Percentiles rank a stretch among this genome's conserved stretches.
phyloP scores from a whole-genome alignment of 352 stramenopile species.

The Pythium rishiriense region DNA sequence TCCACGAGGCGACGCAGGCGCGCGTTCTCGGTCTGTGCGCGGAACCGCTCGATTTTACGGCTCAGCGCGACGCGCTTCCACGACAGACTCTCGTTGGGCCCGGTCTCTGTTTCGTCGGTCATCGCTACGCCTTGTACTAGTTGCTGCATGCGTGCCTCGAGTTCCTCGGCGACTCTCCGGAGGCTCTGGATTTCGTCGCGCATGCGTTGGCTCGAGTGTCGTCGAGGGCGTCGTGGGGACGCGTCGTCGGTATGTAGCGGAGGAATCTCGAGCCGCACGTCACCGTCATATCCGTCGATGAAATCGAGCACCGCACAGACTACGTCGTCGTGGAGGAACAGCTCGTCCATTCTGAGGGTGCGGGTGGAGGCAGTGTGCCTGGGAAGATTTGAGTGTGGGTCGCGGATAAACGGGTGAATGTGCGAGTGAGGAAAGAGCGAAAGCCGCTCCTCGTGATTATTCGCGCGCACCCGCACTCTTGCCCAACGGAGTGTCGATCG shows the following conservation, averaged over 20 bases:
- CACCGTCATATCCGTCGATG: conserved; percentile 1
- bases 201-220: not conserved
- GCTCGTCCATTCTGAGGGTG: not conserved
- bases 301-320: not conserved
- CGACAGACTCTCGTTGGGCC: not conserved
- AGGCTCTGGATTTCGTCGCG: not conserved
- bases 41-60: not conserved
- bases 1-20: not conserved
- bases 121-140: not conserved
- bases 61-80: not conserved
- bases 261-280: not conserved
- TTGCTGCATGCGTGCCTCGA: not conserved
- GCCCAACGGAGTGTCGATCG: too few relatives aligned
- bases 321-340: not conserved
- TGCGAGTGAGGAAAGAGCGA: too few relatives aligned
- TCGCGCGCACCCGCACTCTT: too few relatives aligned
- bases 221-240: not conserved
- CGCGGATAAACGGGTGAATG: too few relatives aligned
- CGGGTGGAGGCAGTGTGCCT: not conserved
- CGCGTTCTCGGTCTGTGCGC: not conserved
- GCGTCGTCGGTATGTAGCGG: not conserved
- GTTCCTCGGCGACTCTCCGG: not conserved
- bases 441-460: too few relatives aligned
- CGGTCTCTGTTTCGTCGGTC: not conserved
- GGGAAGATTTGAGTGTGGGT: too few relatives aligned